Conservation (phyloP, 768 basidiomycete genomes). For the Rhizopogon roseolus region DNA sequence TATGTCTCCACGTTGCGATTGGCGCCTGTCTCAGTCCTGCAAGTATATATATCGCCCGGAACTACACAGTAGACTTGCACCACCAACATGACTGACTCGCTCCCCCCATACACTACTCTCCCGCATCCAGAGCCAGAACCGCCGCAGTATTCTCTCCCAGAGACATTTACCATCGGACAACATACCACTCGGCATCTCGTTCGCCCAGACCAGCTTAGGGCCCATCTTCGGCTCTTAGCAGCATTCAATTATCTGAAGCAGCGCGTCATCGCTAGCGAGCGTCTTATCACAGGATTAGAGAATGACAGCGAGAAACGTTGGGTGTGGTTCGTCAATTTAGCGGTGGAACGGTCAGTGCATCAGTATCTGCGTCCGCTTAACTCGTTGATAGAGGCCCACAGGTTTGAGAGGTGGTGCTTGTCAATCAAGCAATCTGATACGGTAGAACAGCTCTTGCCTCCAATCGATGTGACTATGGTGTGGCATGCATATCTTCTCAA, state of each 20-base stretch:
- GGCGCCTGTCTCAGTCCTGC: too few relatives aligned
- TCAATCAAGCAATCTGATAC: slow-evolving; percentile 1
- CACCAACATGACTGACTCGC: too few relatives aligned
- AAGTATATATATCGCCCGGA: too few relatives aligned
- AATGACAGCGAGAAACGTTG: slow-evolving; percentile 27
- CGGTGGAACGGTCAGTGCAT: slow-evolving; percentile 28
- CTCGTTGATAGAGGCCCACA: slow-evolving; percentile 4
- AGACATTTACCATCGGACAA: slow-evolving; percentile 10
- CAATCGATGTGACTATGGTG: slow-evolving; percentile 36
- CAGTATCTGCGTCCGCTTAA: not conserved
- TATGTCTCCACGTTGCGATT: too few relatives aligned
- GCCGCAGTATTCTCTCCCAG: slow-evolving; percentile 8
- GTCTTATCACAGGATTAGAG: slow-evolving; percentile 10
- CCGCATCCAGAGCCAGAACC: slow-evolving; percentile 16
- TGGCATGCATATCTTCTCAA: slow-evolving; percentile 37
- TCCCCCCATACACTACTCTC: slow-evolving; percentile 48
- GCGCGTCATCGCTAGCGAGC: slow-evolving; percentile 13
- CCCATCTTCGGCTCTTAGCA: slow-evolving; percentile 24
- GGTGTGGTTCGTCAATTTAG: slow-evolving; percentile 34
- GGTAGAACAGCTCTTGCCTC: slow-evolving; percentile 19
- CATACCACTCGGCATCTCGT: slow-evolving; percentile 11
- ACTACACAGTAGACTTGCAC: too few relatives aligned
- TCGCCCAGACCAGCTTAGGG: slow-evolving; percentile 20
- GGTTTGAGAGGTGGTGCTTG: slow-evolving; percentile 32
- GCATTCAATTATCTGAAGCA: slow-evolving; percentile 21